These are phyloP conservation scores for Irpex sp. DNA, from an alignment of 1,284 basidiomycete species.

Conservation along the genomic window DNA sequence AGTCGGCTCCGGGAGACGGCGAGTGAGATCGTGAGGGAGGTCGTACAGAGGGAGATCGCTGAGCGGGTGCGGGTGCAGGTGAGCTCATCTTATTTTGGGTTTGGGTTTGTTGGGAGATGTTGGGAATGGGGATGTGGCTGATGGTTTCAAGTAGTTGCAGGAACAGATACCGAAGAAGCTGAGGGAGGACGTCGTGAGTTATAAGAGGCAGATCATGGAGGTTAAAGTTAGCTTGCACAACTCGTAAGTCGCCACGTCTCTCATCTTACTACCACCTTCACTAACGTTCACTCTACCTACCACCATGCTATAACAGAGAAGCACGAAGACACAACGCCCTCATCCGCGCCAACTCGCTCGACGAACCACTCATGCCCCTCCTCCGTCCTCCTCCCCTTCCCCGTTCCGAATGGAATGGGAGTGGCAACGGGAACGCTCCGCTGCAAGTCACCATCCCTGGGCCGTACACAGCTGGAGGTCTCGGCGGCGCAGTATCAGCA, in stretches of 20 bases:
- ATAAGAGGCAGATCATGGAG: conserved; percentile 25
- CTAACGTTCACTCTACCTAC: not conserved
- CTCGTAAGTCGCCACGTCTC: conserved; percentile 33
- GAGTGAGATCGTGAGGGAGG: conserved; percentile 32
- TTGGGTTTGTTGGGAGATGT: no score
- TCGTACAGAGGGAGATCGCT: conserved; percentile 34
- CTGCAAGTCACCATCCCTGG: not conserved
- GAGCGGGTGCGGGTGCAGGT: conserved; percentile 30
- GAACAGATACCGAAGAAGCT: conserved; percentile 41
- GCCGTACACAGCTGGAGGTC: not conserved
- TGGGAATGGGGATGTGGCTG: no score
- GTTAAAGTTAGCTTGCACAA: conserved; percentile 44
- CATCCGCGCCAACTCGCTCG: conserved; percentile 33
- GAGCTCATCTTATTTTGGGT: conserved; percentile 5
- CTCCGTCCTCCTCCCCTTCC: conserved; percentile 37
- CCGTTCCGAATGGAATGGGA: conserved; percentile 17
- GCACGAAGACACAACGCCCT: conserved; percentile 46
- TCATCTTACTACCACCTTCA: not conserved
- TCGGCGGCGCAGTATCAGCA: conserved; percentile 13
- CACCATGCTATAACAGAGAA: conserved; percentile 32
- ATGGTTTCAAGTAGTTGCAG: no score
- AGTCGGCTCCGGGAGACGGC: conserved; percentile 28
- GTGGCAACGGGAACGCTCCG: not conserved
- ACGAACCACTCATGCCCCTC: conserved; percentile 41
- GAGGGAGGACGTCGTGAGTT: conserved; percentile 36